Evolutionary conservation across 345 rosid species (phyloP).

Genomic region (Hibiscus mutabilis): DNA sequence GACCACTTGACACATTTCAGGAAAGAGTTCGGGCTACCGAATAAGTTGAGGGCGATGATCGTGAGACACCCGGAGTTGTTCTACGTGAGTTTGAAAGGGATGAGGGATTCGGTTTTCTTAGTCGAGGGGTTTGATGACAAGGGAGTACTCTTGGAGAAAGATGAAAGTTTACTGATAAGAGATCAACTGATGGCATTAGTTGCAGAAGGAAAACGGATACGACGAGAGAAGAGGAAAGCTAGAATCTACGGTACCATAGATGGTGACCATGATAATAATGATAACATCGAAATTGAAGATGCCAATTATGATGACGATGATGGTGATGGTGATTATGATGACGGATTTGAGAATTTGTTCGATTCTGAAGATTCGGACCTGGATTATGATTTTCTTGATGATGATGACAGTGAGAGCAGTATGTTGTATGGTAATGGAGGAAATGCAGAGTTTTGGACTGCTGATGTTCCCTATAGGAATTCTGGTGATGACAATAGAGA

Average conservation of each 20-base stretch:
- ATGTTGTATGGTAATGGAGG: constrained; percentile 16
- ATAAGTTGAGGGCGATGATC: constrained; percentile 65
- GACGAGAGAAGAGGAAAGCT: constrained; percentile 49
- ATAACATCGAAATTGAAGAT: constrained; percentile 16
- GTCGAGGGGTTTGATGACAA: constrained; percentile 63
- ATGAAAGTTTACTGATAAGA: constrained; percentile 41
- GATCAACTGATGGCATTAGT: constrained; percentile 53
- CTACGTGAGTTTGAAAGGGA: constrained; percentile 74
- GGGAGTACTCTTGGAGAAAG: constrained; percentile 57
- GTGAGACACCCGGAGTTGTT: constrained; percentile 81
- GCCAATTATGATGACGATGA: constrained; percentile 13
- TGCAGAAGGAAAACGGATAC: constrained; percentile 56
- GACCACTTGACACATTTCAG: constrained; percentile 90
- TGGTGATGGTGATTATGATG: constrained; percentile 43
- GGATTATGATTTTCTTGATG: constrained; percentile 38
- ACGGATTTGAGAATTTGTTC: constrained; percentile 71
- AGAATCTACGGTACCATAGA: background rate
- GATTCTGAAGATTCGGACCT: constrained; percentile 46
- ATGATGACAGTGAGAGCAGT: constrained; percentile 14
- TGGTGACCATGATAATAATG: constrained; percentile 7
- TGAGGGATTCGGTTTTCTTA: constrained; percentile 67
- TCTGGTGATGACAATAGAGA: constrained; percentile 11
- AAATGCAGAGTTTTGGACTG: constrained; percentile 49
- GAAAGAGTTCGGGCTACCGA: constrained; percentile 67
- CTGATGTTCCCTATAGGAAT: constrained; percentile 21